These are phyloP conservation scores for Elongisporangium senticosum DNA, from an alignment of 352 stramenopile genomes.

Conservation along the genomic window DNA sequence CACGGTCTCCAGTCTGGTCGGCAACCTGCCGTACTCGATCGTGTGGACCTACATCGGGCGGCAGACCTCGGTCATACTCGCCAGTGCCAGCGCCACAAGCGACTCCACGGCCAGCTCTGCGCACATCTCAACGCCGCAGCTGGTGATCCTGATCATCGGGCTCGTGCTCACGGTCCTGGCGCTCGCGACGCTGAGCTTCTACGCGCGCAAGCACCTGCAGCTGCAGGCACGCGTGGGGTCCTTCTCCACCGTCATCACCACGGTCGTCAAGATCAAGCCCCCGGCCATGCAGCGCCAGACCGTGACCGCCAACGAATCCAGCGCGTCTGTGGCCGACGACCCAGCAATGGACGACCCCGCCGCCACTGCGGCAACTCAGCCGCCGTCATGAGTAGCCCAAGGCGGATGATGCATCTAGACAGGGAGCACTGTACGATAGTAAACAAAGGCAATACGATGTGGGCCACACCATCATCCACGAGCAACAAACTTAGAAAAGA, in stretches of 20 bases:
- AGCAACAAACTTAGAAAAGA: no score
- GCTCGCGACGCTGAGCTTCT: constrained; percentile 5
- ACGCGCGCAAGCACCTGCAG: constrained; percentile 7
- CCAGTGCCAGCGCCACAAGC: not conserved
- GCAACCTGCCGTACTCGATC: constrained; percentile 7
- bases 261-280: not conserved
- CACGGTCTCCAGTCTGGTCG: constrained; percentile 6
- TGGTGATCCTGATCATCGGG: constrained; percentile 6
- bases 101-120: not conserved
- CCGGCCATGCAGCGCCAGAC: not conserved
- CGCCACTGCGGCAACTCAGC: not conserved
- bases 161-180: constrained; percentile 6
- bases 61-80: constrained; percentile 4
- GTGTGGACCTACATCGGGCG: constrained; percentile 11
- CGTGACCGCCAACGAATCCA: not conserved
- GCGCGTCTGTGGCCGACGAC: not conserved
- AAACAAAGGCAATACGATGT: not conserved
- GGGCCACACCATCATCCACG: not conserved
- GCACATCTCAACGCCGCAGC: not conserved
- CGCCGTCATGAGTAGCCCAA: not conserved
- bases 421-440: not conserved
- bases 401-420: not conserved
- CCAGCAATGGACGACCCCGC: no score
- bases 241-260: not conserved
- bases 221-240: constrained; percentile 1